Evolutionary conservation across 257 asterid genomes (phyloP), one percentile per base, ranked within the genome.

Genomic region (Osmanthus fragrans): DNA sequence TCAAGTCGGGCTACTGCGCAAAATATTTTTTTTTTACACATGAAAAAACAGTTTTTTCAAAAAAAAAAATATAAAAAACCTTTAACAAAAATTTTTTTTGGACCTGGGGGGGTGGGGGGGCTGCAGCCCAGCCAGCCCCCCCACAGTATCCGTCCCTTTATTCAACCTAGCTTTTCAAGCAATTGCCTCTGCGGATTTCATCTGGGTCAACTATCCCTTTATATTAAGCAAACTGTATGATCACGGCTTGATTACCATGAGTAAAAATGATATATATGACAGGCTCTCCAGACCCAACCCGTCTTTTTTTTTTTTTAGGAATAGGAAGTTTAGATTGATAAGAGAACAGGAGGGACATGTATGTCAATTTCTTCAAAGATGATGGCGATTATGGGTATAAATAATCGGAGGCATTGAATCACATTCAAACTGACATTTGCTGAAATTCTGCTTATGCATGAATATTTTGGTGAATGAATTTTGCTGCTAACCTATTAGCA

Each of bases 331-430:
- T 90, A 93, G 98, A 85, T 90, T 76, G 96, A 94, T 73, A 94
- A 88, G 90, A 90, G 88, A 64, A 89, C 83, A 4, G 97, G 96
- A 80, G 97, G 97, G 63, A 85, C 88, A 9, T 92, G 94, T 77
- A 81, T 92, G 83, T 89, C 92, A 9, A 83, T 94, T 36, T 92
- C 97, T 54, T 90, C 92, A 5, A 90, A 90, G 85, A 94, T 89
- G 34, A 80, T 94, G 90, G 3, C 88, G 72, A 94, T 94, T 3
- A 94, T 94, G 1, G 1, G 97, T 45, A 94, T 92, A 2, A 93
- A 90, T 81, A 97, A 94, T 85, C 88, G 97, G 75, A 82, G 97
- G 67, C 92, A 94, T 77, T 94, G 98, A 94, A 85, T 86, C 87
- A 88, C 79, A 87, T 89, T 78, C 79, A 85, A 1, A 88, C 88